phyloP scores from a whole-genome alignment of 441 rosid genomes.

The Pelargonium australe region DNA sequence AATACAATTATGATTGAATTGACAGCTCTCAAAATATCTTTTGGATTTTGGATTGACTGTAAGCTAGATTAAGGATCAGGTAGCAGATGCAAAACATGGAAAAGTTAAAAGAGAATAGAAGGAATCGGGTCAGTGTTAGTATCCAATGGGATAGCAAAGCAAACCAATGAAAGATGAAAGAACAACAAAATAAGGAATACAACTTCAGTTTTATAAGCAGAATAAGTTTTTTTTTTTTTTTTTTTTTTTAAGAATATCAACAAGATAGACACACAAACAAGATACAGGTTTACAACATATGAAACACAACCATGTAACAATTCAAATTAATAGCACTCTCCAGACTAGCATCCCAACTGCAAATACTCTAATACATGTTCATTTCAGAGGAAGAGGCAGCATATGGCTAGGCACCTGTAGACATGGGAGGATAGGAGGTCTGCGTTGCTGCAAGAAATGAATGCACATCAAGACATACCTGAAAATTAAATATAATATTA shows the following conservation, averaged over 20 bases:
- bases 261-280: too few relatives aligned
- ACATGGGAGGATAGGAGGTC: conserved; percentile 88
- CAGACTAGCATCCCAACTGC: background rate
- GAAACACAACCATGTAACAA: background rate
- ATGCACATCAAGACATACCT: conserved; percentile 87
- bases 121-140: background rate
- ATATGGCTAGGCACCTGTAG: conserved; percentile 54
- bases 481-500: conserved; percentile 23
- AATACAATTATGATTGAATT: background rate
- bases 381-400: conserved; percentile 9
- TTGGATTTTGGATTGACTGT: background rate
- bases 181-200: background rate
- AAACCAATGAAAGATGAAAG: background rate
- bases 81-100: background rate
- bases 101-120: background rate
- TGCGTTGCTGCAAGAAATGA: conserved; percentile 80
- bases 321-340: background rate
- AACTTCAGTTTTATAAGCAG: too few relatives aligned
- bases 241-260: too few relatives aligned
- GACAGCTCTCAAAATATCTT: background rate
- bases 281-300: too few relatives aligned
- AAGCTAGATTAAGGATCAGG: background rate
- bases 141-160: background rate
- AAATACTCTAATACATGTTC: background rate
- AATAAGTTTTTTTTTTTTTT: too few relatives aligned